These are phyloP conservation scores for Microglena sp. DNA, from an alignment of 139 green algal genomes.

Conservation along the genomic window DNA sequence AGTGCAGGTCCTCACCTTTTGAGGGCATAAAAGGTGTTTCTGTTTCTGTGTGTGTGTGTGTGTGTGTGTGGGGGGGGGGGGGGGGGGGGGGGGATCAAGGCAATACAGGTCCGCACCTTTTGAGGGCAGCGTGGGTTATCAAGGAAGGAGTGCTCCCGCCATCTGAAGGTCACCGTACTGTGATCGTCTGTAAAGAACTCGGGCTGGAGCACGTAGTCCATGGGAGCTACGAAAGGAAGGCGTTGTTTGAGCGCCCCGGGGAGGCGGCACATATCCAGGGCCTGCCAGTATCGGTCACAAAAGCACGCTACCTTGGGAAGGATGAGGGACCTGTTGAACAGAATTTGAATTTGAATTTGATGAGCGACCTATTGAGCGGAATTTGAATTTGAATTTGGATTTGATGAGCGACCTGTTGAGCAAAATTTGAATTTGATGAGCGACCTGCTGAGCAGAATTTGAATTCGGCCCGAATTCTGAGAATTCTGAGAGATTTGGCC, in stretches of 20 bases:
- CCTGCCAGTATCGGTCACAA: conserved; percentile 37
- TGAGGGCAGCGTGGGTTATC: conserved; percentile 37
- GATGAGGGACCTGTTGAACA: background rate
- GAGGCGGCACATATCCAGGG: conserved; percentile 36
- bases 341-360: too few relatives aligned
- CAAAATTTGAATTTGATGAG: too few relatives aligned
- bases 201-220: conserved; percentile 64
- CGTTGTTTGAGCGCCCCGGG: conserved; percentile 27
- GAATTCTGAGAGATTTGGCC: too few relatives aligned
- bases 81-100: too few relatives aligned
- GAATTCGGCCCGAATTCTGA: too few relatives aligned
- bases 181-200: background rate
- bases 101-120: conserved; percentile 10
- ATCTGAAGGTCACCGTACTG: conserved; percentile 10
- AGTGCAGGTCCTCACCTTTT: too few relatives aligned
- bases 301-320: conserved; percentile 47
- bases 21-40: too few relatives aligned
- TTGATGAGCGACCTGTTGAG: conserved; percentile 38
- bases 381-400: too few relatives aligned
- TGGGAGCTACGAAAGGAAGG: conserved; percentile 56
- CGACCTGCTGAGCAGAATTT: too few relatives aligned
- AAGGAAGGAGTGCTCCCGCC: conserved; percentile 47
- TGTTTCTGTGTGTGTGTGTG: too few relatives aligned
- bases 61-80: too few relatives aligned
- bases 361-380: too few relatives aligned